These are phyloP conservation scores for Paramecium octaurelia DNA, from an alignment of 73 alveolate genomes.

Conservation along the genomic window DNA sequence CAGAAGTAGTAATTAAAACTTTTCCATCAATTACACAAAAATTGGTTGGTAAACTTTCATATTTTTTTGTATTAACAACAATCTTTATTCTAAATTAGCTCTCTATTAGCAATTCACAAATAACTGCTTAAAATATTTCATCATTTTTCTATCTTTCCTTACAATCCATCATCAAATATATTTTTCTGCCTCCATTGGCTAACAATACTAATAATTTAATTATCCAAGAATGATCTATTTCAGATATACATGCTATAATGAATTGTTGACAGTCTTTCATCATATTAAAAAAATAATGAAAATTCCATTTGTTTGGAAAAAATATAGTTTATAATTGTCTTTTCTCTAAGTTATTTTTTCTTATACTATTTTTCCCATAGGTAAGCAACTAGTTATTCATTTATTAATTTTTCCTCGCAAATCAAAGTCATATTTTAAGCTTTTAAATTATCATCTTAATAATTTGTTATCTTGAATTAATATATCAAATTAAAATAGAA, in stretches of 20 bases:
- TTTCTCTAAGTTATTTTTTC: neutral
- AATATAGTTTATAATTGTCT: neutral
- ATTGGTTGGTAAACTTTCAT: neutral
- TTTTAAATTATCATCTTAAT: neutral
- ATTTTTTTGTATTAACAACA: neutral
- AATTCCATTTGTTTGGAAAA: conserved; percentile 9
- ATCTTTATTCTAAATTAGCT: neutral
- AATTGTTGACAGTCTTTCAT: neutral
- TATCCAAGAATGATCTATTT: conserved; percentile 4
- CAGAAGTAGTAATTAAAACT: neutral
- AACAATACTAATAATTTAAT: neutral
- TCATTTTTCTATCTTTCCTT: neutral
- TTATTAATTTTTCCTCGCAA: neutral
- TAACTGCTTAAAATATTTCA: neutral
- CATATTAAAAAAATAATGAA: neutral
- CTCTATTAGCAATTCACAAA: neutral
- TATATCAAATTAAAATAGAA: neutral
- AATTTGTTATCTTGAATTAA: neutral
- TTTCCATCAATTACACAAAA: neutral
- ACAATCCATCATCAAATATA: neutral
- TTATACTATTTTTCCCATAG: neutral
- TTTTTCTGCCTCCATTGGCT: neutral
- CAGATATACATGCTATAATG: neutral
- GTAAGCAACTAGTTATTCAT: neutral
- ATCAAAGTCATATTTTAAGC: neutral